A percentile compares a stretch with the other conserved stretches of the same genome.
phyloP scores from a whole-genome alignment of 192 early-diverging fungal species.

The Rhizoclosmatium globosum region DNA sequence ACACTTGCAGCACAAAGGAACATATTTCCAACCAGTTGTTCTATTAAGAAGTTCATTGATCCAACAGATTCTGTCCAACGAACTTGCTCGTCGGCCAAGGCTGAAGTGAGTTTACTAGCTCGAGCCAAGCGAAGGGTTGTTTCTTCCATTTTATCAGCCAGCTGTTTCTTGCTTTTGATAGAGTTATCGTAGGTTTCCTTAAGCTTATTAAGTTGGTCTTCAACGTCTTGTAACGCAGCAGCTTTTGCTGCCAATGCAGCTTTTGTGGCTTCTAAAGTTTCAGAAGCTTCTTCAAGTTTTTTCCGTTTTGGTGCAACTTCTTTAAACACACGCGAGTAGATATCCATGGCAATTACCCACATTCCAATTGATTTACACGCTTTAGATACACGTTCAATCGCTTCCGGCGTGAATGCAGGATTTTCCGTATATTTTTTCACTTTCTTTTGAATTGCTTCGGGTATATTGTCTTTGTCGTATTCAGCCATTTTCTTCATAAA shows the following conservation, averaged over 20 bases:
- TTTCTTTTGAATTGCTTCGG: slow-evolving; percentile 62
- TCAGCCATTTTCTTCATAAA: slow-evolving; percentile 71
- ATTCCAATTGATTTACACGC: slow-evolving; percentile 68
- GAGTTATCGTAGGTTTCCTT: slow-evolving; percentile 66
- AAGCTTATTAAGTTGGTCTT: slow-evolving; percentile 64
- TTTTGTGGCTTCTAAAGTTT: slow-evolving; percentile 53
- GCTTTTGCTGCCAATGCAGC: slow-evolving; percentile 65
- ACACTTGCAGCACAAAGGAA: slow-evolving; percentile 64
- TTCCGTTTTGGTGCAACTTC: slow-evolving; percentile 63
- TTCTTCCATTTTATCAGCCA: slow-evolving; percentile 71
- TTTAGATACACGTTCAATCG: slow-evolving; percentile 62
- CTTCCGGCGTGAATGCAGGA: slow-evolving; percentile 64
- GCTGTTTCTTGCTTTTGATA: slow-evolving; percentile 57
- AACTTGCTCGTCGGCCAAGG: slow-evolving; percentile 67
- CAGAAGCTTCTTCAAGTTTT: slow-evolving; percentile 63
- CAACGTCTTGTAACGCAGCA: slow-evolving; percentile 62
- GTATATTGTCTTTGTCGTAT: slow-evolving; percentile 70
- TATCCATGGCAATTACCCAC: slow-evolving; percentile 71
- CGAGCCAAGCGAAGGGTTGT: slow-evolving; percentile 61
- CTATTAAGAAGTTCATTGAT: slow-evolving; percentile 55
- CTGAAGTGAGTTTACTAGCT: slow-evolving; percentile 61
- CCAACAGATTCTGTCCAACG: slow-evolving; percentile 68
- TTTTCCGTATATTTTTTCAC: slow-evolving; percentile 67
- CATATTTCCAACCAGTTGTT: slow-evolving; percentile 64
- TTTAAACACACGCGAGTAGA: slow-evolving; percentile 66